Evolutionary conservation across 1,284 basidiomycete genomes (phyloP).

Genomic region (Marasmius fiardii): DNA sequence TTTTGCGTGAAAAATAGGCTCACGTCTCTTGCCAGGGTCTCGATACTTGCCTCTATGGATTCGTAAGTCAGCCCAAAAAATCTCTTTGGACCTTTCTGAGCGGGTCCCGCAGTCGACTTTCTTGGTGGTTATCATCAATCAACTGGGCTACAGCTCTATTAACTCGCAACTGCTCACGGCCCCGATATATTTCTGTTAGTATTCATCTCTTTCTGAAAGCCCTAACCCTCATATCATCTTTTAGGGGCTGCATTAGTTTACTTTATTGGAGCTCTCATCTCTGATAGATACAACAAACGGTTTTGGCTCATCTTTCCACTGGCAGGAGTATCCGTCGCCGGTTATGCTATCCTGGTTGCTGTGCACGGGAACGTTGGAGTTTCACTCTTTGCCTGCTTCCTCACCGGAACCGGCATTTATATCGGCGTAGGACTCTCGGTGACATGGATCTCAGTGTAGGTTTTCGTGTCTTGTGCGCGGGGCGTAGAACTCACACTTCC

Average conservation of each 20-base stretch:
- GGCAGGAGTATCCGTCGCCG: background rate
- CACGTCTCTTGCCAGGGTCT: background rate
- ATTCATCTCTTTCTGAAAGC: background rate
- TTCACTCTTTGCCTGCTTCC: conserved; percentile 1
- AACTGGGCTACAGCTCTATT: background rate
- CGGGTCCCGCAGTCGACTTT: background rate
- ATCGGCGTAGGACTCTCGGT: background rate
- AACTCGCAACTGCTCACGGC: background rate
- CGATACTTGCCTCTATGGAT: conserved; percentile 1
- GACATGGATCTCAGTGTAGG: background rate
- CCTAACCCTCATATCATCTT: too few relatives aligned
- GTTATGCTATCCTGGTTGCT: conserved; percentile 1
- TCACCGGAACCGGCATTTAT: background rate
- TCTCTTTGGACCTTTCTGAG: background rate
- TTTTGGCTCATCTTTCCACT: conserved; percentile 2
- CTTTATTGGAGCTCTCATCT: conserved; percentile 2
- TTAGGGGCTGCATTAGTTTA: conserved; percentile 1
- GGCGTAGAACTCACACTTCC: background rate
- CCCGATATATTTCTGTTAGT: conserved; percentile 1
- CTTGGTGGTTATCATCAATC: conserved; percentile 1
- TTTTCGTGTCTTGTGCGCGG: background rate
- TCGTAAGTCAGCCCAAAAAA: background rate
- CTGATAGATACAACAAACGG: background rate
- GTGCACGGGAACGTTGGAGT: background rate
- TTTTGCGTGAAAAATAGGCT: background rate